Conservation (phyloP, 176 grass and related monocot species). For the Otatea glauca region DNA sequence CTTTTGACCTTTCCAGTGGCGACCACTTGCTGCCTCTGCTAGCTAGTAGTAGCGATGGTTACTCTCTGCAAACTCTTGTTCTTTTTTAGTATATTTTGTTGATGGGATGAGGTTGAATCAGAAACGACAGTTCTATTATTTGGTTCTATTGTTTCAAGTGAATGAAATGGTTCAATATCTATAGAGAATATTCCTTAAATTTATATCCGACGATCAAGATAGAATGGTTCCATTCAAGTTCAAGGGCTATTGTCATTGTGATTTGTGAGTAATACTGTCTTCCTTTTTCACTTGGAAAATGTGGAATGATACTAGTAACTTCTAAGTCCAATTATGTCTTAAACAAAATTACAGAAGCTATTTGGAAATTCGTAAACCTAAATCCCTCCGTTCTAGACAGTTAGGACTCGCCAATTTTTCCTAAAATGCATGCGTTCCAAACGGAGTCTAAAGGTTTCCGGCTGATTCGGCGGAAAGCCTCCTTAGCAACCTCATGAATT, state of each 20-base stretch:
- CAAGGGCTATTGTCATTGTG: background rate
- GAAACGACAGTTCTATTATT: too few relatives aligned
- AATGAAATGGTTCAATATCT: too few relatives aligned
- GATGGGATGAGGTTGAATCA: too few relatives aligned
- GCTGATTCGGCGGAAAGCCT: background rate
- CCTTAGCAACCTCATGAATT: background rate
- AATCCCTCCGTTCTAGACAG: too few relatives aligned
- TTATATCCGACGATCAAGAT: too few relatives aligned
- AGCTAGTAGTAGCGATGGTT: background rate
- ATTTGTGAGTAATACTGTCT: background rate
- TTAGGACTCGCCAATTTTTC: too few relatives aligned
- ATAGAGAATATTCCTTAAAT: too few relatives aligned
- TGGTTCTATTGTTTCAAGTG: too few relatives aligned
- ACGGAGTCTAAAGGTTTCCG: background rate
- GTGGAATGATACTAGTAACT: too few relatives aligned
- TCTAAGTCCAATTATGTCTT: background rate
- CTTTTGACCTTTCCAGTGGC: conserved; percentile 11
- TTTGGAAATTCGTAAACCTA: background rate
- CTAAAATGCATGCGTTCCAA: background rate
- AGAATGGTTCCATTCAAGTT: background rate
- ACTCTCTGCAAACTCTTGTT: background rate
- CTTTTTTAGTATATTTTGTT: too few relatives aligned
- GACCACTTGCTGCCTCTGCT: background rate
- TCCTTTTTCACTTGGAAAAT: background rate
- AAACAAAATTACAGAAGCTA: too few relatives aligned